phyloP scores from a whole-genome alignment of 164 flowering plant genomes.

The Chimonanthus praecox region DNA sequence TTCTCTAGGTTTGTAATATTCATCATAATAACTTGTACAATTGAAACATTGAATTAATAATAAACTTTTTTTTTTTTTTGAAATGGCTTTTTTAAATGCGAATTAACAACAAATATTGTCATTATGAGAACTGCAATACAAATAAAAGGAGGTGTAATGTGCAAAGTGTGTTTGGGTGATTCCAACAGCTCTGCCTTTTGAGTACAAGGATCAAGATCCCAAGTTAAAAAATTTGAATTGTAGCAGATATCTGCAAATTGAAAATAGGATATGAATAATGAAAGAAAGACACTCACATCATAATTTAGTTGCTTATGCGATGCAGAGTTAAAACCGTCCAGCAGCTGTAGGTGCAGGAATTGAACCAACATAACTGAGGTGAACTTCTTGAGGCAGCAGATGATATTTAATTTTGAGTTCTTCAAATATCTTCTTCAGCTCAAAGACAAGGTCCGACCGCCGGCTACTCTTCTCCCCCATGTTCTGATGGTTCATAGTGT shows the following conservation, averaged over 20 bases:
- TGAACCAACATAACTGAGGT: slow-evolving; percentile 20
- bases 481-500: slow-evolving; percentile 82
- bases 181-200: neutral
- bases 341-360: neutral
- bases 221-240: no score
- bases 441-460: slow-evolving; percentile 55
- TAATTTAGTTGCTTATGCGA: neutral
- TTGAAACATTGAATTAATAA: no score
- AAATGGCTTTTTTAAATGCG: no score
- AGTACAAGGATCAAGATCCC: neutral
- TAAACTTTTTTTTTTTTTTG: no score
- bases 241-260: neutral
- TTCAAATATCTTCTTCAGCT: slow-evolving; percentile 70
- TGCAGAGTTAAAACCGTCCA: slow-evolving; percentile 2
- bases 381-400: slow-evolving; percentile 82
- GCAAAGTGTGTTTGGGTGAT: neutral
- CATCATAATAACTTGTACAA: no score
- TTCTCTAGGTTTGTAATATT: no score
- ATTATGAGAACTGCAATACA: no score
- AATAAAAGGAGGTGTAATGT: no score
- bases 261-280: neutral
- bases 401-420: slow-evolving; percentile 57
- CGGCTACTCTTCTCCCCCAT: slow-evolving; percentile 49
- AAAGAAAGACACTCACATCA: neutral
- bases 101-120: no score